Percentiles rank a stretch among this genome's conserved stretches.
Evolutionary conservation across 768 basidiomycete species (phyloP).

Genomic region (Saitozyma podzolica): DNA sequence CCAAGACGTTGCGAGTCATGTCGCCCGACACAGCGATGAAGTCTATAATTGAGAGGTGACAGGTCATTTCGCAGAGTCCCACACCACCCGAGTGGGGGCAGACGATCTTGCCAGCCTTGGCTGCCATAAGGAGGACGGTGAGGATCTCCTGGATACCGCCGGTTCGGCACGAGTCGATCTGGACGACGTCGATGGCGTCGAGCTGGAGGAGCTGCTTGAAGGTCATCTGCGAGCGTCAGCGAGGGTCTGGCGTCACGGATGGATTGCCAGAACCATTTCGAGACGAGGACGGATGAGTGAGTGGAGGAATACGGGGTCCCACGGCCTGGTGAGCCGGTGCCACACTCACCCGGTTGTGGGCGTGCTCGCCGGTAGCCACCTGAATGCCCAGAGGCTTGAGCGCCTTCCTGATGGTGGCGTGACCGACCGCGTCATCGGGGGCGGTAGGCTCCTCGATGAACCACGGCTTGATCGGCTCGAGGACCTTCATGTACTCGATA

Average conservation of each 20-base stretch:
- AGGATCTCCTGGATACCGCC: slow-evolving; percentile 94
- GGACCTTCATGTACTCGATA: slow-evolving; percentile 80
- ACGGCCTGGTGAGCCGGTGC: background rate
- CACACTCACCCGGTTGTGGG: slow-evolving; percentile 65
- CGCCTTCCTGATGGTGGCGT: slow-evolving; percentile 61
- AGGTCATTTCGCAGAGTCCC: slow-evolving; percentile 84
- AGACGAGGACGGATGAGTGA: no score
- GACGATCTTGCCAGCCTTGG: slow-evolving; percentile 84
- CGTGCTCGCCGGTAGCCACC: slow-evolving; percentile 92
- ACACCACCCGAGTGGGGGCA: slow-evolving; percentile 96
- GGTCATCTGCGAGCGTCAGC: slow-evolving; percentile 47
- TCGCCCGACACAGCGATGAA: slow-evolving; percentile 87
- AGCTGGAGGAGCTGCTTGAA: slow-evolving; percentile 89
- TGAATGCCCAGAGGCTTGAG: slow-evolving; percentile 78
- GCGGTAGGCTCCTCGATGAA: slow-evolving; percentile 95
- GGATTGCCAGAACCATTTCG: no score
- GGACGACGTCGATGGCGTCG: slow-evolving; percentile 89
- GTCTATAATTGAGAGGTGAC: slow-evolving; percentile 60
- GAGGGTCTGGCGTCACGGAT: no score
- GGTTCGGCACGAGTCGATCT: slow-evolving; percentile 91
- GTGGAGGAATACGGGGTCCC: no score
- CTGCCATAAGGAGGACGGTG: slow-evolving; percentile 82
- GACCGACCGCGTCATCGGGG: slow-evolving; percentile 82
- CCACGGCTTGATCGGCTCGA: slow-evolving; percentile 85
- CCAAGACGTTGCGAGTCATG: slow-evolving; percentile 92